A percentile compares a stretch with the other conserved stretches of the same genome.
These are phyloP conservation scores for Rhodotorula glutinis DNA, from an alignment of 1,284 basidiomycete species.

Conservation along the genomic window DNA sequence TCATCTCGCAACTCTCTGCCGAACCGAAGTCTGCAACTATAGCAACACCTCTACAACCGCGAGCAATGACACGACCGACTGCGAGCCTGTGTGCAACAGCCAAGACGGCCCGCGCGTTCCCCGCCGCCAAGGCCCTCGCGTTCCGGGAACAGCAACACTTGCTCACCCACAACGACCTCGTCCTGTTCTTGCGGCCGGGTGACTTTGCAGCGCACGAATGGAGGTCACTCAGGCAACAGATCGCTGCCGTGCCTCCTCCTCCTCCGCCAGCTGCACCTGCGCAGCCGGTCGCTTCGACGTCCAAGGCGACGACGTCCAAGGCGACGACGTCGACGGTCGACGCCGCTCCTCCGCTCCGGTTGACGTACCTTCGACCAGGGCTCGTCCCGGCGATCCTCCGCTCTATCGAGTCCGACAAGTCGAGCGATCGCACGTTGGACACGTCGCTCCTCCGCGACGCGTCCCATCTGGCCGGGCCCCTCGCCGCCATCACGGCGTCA, in stretches of 20 bases:
- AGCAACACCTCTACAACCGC: too few relatives aligned
- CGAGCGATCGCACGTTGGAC: constrained; percentile 5
- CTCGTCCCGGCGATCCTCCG: neutral
- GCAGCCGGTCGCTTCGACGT: constrained; percentile 46
- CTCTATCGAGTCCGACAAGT: neutral
- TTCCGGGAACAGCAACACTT: constrained; percentile 49
- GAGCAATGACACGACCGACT: neutral
- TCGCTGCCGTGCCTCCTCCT: constrained; percentile 45
- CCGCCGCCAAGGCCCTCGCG: constrained; percentile 49
- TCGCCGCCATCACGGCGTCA: constrained; percentile 48
- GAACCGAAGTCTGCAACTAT: too few relatives aligned
- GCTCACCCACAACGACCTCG: constrained; percentile 46
- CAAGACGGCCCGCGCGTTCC: constrained; percentile 15
- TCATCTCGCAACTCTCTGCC: too few relatives aligned
- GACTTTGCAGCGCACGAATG: constrained; percentile 49
- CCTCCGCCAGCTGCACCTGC: neutral
- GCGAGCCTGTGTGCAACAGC: neutral
- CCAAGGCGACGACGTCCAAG: neutral
- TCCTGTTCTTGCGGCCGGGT: constrained; percentile 51
- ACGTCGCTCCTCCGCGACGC: constrained; percentile 11
- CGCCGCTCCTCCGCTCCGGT: neutral
- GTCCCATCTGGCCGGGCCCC: constrained; percentile 44
- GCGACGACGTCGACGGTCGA: neutral
- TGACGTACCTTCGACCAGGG: neutral
- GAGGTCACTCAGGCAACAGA: constrained; percentile 44